Conservation (phyloP, 116 monocot genomes). For the Thalassia testudinum region DNA sequence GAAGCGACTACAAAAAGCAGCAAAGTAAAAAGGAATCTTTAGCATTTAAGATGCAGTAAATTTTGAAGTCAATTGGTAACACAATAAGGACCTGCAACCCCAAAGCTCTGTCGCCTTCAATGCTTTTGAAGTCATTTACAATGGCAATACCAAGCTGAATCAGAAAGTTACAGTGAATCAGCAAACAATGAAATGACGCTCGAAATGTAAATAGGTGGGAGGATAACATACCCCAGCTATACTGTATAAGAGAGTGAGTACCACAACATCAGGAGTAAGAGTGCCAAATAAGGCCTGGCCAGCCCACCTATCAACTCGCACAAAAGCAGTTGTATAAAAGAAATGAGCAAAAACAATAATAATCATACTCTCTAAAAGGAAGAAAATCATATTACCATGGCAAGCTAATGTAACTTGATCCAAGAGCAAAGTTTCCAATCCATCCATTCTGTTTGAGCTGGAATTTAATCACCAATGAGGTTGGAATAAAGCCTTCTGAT, state of each 20-base stretch:
- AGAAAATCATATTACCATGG: constrained; percentile 52
- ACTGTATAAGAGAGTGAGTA: constrained; percentile 90
- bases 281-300: constrained; percentile 96
- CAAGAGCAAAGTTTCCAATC: constrained; percentile 96
- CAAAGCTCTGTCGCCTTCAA: constrained; percentile 86
- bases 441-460: constrained; percentile 99
- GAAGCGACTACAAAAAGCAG: constrained; percentile 60
- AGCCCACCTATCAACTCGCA: constrained; percentile 67
- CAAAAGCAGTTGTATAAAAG: too few relatives aligned
- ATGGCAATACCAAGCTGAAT: constrained; percentile 90
- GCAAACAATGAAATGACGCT: not conserved
- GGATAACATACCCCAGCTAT: constrained; percentile 72
- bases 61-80: not conserved
- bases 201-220: not conserved
- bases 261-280: constrained; percentile 77
- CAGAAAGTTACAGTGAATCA: not conserved
- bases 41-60: not conserved
- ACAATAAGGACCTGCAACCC: constrained; percentile 59
- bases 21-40: too few relatives aligned
- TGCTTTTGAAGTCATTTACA: constrained; percentile 97
- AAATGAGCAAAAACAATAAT: too few relatives aligned
- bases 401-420: constrained; percentile 83
- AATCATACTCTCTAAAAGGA: too few relatives aligned
- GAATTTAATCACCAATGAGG: not conserved
- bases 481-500: not conserved